Percentiles rank a stretch among this genome's conserved stretches.
phyloP scores from a whole-genome alignment of 345 rosid genomes.

The Jatropha curcas region DNA sequence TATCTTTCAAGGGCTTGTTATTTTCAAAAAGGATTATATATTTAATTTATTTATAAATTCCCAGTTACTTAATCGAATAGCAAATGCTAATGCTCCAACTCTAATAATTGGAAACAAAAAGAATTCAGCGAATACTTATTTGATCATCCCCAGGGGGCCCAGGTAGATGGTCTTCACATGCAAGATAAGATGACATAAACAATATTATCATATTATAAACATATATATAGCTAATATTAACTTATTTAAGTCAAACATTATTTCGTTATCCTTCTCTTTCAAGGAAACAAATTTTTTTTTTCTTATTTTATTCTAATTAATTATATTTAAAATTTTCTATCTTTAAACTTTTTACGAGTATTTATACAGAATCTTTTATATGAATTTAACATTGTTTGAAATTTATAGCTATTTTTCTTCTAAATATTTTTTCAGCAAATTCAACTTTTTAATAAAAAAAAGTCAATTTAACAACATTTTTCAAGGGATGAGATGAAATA shows the following conservation, averaged over 20 bases:
- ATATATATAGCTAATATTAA: not conserved
- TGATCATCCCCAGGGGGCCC: not conserved
- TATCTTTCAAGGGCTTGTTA: not conserved
- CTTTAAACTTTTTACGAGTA: no score
- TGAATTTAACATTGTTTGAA: no score
- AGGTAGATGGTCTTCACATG: not conserved
- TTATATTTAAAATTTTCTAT: no score
- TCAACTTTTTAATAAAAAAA: no score
- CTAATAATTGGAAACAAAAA: not conserved
- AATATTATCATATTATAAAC: not conserved
- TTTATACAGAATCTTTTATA: no score
- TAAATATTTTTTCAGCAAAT: no score
- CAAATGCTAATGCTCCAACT: not conserved
- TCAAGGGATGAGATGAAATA: no score
- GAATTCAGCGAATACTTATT: not conserved
- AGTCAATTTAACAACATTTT: no score
- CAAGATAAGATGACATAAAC: not conserved
- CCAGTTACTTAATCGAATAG: not conserved
- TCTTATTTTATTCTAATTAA: no score
- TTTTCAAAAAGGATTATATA: not conserved
- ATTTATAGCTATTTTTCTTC: no score
- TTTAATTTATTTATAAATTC: not conserved
- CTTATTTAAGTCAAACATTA: not conserved
- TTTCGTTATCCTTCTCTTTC: no score
- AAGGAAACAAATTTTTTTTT: no score